A percentile compares a stretch with the other conserved stretches of the same genome.
phyloP scores from a whole-genome alignment of 2,329 filamentous ascomycete species.

The Colletotrichum horii region DNA sequence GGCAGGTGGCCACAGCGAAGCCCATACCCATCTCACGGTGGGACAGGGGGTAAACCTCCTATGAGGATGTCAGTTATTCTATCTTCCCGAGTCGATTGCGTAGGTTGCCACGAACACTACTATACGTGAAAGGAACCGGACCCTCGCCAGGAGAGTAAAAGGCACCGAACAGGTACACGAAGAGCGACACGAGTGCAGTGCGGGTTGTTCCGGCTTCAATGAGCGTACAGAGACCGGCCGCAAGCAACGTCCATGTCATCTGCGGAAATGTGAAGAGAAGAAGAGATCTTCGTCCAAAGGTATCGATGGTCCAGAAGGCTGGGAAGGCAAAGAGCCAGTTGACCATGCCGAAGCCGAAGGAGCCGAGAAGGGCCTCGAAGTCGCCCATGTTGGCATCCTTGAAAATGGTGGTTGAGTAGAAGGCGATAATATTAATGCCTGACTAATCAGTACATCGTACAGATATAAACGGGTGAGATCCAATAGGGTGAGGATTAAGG shows the following conservation, averaged over 20 bases:
- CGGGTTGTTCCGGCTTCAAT: conserved; percentile 36
- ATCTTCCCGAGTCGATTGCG: not conserved
- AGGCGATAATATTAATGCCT: conserved; percentile 75
- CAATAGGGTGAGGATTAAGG: not conserved
- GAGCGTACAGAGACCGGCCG: conserved; percentile 59
- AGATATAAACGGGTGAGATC: not conserved
- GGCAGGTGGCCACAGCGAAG: conserved; percentile 70
- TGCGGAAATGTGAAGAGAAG: conserved; percentile 64
- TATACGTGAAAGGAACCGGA: conserved; percentile 71
- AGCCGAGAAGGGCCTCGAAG: conserved; percentile 56
- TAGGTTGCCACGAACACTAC: conserved; percentile 40
- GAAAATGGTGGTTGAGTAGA: conserved; percentile 73
- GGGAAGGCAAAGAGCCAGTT: conserved; percentile 66
- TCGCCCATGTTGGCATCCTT: conserved; percentile 59
- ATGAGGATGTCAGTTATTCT: not conserved
- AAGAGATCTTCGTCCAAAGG: conserved; percentile 58
- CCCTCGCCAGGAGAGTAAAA: conserved; percentile 55
- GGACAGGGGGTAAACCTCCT: conserved; percentile 71
- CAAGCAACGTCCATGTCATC: conserved; percentile 64
- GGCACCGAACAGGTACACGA: conserved; percentile 32
- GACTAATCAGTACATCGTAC: not conserved
- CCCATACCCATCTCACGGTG: conserved; percentile 77
- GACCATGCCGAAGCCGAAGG: conserved; percentile 56
- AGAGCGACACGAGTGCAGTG: conserved; percentile 56
- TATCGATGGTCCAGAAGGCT: conserved; percentile 56